A percentile compares a stretch with the other conserved stretches of the same genome.
phyloP scores from a whole-genome alignment of 2,329 filamentous ascomycete genomes.

The Calonectria ilicicola region DNA sequence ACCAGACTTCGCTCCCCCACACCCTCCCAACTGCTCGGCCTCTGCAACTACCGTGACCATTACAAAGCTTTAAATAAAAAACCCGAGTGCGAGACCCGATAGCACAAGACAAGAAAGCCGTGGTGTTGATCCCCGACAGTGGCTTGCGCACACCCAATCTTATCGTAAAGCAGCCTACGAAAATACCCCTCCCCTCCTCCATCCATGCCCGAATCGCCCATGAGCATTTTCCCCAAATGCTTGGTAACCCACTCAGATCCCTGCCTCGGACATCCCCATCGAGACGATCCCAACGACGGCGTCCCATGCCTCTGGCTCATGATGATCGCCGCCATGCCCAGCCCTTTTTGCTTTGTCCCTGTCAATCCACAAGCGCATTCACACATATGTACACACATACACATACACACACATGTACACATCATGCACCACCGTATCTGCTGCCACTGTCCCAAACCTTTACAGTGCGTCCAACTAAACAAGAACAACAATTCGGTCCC shows the following conservation, averaged over 20 bases:
- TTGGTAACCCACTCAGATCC: slow-evolving; percentile 22
- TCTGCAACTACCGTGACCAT: slow-evolving; percentile 6
- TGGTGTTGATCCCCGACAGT: neutral
- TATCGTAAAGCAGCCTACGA: neutral
- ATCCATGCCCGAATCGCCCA: neutral
- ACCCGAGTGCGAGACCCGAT: neutral
- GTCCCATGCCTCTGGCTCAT: neutral
- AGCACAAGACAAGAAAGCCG: neutral
- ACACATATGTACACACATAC: neutral
- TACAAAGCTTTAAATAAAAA: neutral
- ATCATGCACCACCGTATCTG: neutral
- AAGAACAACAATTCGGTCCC: neutral
- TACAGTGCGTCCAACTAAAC: too few relatives aligned
- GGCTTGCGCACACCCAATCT: neutral
- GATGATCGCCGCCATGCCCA: neutral
- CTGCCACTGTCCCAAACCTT: too few relatives aligned
- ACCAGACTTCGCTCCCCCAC: neutral
- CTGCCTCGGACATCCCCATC: slow-evolving; percentile 13
- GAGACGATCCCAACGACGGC: slow-evolving; percentile 1
- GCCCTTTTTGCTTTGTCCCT: neutral
- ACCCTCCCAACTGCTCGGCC: neutral
- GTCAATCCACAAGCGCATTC: neutral
- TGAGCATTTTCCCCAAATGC: slow-evolving; percentile 15
- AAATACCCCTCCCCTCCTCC: neutral
- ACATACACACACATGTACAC: neutral